Evolutionary conservation across 306 rosid genomes (phyloP), one percentile per base, ranked within the genome.

Genomic region (Arachis hypogaea): DNA sequence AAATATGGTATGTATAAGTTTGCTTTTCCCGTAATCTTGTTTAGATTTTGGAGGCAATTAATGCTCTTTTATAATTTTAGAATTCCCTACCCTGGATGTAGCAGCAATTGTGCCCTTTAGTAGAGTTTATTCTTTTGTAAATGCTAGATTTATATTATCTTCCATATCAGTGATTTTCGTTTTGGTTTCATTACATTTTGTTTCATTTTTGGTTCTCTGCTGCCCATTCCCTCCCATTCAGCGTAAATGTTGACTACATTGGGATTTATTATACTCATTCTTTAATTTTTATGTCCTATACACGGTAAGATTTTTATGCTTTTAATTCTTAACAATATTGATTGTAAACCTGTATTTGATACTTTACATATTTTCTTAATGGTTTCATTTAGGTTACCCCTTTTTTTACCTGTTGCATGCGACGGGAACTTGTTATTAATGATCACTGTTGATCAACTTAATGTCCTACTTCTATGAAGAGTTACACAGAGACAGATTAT

Each of bases 1-100:
- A 92, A 88, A 82, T 92, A 95, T 87, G 98, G 99, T 95, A 87
- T n/a, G 91, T 78, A 71, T 60, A 73, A 29, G 62, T 79, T 45
- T 59, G 63, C 49, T 78, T 50, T 69, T 52, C 11, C n/a, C 59
- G 9, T 43, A 22, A n/a, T n/a, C 58, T n/a, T 5, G 16, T 52
- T 73, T 11, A 16, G 62, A 63, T 54, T 56, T 33, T 33, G 38
- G 22, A 57, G 60, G 28, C 14, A 68, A 28, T 64, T 11, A 38
- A 33, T 60, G n/a, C 9, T 50, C 36, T 7, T 33, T 4, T 44
- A 14, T 30, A 75, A 22, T 11, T 63, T 61, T 40, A 18, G 9
- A 62, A 54, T 54, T 68, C 30, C n/a, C 2, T 51, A 7, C 22
- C 45, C 22, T 22, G 54, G 9, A 47, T 57, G 14, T 57, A 29